Percentiles rank a stretch among this genome's conserved stretches.
Conservation (phyloP, 2,329 filamentous ascomycete genomes). For the Zarea fungicola region DNA sequence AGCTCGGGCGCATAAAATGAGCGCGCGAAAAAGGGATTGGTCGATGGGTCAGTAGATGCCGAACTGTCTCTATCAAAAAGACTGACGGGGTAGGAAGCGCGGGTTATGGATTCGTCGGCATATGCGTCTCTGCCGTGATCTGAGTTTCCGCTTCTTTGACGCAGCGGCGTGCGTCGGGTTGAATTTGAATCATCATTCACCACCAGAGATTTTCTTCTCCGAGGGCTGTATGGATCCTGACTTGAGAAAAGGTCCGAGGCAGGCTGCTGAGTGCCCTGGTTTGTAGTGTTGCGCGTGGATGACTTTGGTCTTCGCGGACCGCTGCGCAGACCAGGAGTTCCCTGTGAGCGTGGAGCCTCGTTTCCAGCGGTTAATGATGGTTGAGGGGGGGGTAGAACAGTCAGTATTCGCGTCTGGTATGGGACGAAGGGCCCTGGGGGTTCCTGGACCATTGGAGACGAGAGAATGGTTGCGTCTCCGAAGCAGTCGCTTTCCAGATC, state of each 20-base stretch:
- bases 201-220: no score
- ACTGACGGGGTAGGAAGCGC: no score
- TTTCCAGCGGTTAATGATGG: background rate
- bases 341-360: slow-evolving; percentile 1
- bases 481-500: slow-evolving; percentile 31
- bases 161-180: background rate
- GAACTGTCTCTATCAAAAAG: no score
- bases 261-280: background rate
- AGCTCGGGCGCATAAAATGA: slow-evolving; percentile 14
- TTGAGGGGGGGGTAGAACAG: background rate
- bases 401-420: background rate
- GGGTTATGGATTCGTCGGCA: background rate
- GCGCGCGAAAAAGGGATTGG: slow-evolving; percentile 13
- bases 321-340: slow-evolving; percentile 9
- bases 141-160: slow-evolving; percentile 10
- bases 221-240: no score
- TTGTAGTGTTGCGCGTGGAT: background rate
- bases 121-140: background rate
- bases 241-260: no score
- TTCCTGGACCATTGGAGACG: slow-evolving; percentile 14
- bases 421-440: background rate
- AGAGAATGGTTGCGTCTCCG: slow-evolving; percentile 32
- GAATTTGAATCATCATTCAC: no score
- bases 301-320: slow-evolving; percentile 6
- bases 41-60: no score